Conservation (phyloP, 2,329 filamentous ascomycete species). For the Phoma sp. region DNA sequence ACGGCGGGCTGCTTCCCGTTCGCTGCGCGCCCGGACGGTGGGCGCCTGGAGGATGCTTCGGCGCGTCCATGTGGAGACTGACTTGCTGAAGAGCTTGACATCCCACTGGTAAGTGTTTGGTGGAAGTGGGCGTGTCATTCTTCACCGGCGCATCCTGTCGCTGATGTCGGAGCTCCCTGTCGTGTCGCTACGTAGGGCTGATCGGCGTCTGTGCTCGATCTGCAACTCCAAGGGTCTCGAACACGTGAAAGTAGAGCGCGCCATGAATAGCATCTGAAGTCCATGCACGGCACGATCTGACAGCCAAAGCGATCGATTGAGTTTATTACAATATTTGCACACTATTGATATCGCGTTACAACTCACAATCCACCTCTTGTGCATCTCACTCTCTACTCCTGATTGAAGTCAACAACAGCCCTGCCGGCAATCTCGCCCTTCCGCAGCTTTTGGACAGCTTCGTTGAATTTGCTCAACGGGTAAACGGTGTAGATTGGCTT, state of each 20-base stretch:
- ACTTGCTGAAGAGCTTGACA: conserved; percentile 47
- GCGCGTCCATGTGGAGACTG: conserved; percentile 45
- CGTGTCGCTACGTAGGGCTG: conserved; percentile 25
- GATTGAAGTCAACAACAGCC: conserved; percentile 61
- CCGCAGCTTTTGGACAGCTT: conserved; percentile 58
- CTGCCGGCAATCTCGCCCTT: conserved; percentile 59
- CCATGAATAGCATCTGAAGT: neutral
- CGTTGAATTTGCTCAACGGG: conserved; percentile 54
- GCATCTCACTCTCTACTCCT: conserved; percentile 26
- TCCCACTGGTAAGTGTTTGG: conserved; percentile 43
- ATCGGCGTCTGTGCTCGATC: conserved; percentile 15
- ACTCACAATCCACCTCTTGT: too few relatives aligned
- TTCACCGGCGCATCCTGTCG: conserved; percentile 36
- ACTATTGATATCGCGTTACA: neutral
- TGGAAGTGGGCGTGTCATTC: conserved; percentile 13
- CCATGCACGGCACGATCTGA: too few relatives aligned
- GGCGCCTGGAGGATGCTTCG: conserved; percentile 53
- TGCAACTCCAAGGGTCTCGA: conserved; percentile 8
- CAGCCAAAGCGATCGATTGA: too few relatives aligned
- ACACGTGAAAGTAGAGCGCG: conserved; percentile 3
- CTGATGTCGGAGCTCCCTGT: conserved; percentile 8
- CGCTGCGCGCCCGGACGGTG: conserved; percentile 31
- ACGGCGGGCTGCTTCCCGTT: conserved; percentile 43
- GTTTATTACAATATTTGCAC: too few relatives aligned
- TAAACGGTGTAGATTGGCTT: conserved; percentile 59